These are phyloP conservation scores for Fusarium lyarnte DNA, from an alignment of 2,329 filamentous ascomycete genomes.

Conservation along the genomic window DNA sequence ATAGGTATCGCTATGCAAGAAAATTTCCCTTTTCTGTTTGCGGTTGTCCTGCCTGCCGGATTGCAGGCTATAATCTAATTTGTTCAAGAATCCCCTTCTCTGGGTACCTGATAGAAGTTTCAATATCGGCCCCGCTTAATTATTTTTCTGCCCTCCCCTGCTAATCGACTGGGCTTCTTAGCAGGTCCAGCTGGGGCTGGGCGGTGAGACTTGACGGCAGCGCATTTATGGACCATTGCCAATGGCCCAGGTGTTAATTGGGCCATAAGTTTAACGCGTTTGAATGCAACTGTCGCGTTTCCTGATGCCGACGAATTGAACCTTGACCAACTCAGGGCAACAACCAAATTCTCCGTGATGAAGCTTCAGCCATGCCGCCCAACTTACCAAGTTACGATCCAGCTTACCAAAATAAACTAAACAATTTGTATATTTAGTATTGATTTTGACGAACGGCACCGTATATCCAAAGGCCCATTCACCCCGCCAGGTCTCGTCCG, in stretches of 20 bases:
- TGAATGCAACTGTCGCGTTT: constrained; percentile 34
- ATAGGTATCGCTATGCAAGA: not conserved
- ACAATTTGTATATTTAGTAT: not conserved
- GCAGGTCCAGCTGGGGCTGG: not conserved
- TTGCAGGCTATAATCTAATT: not conserved
- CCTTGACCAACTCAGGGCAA: not conserved
- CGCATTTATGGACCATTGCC: not conserved
- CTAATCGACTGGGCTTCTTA: constrained; percentile 5
- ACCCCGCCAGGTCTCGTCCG: constrained; percentile 8
- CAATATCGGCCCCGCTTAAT: constrained; percentile 19
- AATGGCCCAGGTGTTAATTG: constrained; percentile 19
- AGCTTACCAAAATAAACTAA: not conserved
- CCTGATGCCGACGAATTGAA: constrained; percentile 15
- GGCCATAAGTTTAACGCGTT: constrained; percentile 32
- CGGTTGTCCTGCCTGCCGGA: not conserved
- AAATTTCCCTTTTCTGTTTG: not conserved
- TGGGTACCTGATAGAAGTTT: constrained; percentile 8
- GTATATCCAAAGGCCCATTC: not conserved
- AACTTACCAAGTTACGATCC: not conserved
- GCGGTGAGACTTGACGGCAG: constrained; percentile 34
- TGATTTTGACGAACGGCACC: not conserved
- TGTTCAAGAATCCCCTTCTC: not conserved
- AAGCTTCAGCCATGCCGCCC: not conserved
- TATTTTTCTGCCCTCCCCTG: constrained; percentile 46
- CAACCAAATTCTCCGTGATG: not conserved